Base-by-base conservation (phyloP, 2,329 filamentous ascomycete genomes). In the Trichoderma atrobrunneum region DNA sequence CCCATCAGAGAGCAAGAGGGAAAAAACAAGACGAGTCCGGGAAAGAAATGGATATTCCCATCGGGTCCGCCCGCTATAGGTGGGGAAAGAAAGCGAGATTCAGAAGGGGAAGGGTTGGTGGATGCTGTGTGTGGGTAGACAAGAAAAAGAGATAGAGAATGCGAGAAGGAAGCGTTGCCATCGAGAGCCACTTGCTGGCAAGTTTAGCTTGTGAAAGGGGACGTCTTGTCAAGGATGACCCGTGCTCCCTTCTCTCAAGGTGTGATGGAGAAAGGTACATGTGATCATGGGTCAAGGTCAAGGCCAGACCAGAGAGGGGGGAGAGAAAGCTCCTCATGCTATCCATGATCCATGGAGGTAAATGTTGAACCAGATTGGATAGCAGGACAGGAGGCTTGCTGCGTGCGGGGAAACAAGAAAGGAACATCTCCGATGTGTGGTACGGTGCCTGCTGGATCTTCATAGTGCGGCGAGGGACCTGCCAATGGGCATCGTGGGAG, bases 11-110 rank as follows among this genome's bases (percentile, higher is more conserved):
- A 30, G 30, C 43, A 67, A 54, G 28, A 62, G 36, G 18, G 14
- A 7, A 39, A 21, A 43, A 48, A 21, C 21, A 62, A 14, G 43
- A 61, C 28, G 34, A 60, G 71, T 16, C 62, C 43, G 61, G 56
- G 16, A 70, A 36, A 36, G 56, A 70, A 32, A 67, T 59, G 26
- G 51, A 65, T 48, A 32, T 30, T 54, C 28, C 57, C 39, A 39
- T 70, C 71, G 59, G 57, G 28, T 64, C 71, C 57, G 70, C 56
- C 68, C 65, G 71, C 59, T 48, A 64, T 67, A 36, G 30, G 65
- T 61, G 70, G 64, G 59, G 65, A 67, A 43, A 43, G 24, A 54
- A 60, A 34, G 60, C 60, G 60, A 64, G 59, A 43, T 56, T 64
- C 34, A 57, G 36, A 57, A 64, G 34, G 26, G 36, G 68, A 63